Evolutionary conservation across 495 filamentous ascomycete species (phyloP).

Genomic region (Cercophora samala): DNA sequence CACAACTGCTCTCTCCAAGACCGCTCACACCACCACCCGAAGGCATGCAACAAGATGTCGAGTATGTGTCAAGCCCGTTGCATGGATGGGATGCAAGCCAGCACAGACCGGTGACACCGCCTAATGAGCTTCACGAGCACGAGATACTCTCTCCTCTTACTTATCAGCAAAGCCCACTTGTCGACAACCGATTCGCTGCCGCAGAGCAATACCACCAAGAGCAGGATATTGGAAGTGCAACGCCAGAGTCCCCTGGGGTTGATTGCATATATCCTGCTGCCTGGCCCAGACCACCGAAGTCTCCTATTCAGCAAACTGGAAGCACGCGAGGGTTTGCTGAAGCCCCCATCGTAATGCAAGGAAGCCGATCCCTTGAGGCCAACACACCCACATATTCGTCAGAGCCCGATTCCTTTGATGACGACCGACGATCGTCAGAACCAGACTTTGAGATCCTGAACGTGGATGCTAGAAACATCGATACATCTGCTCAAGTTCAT

Average conservation of each 20-base stretch:
- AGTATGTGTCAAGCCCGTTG: not conserved
- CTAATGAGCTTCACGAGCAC: not conserved
- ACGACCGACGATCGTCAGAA: not conserved
- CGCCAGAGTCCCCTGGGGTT: not conserved
- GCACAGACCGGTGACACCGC: constrained; percentile 10
- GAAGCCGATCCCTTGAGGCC: not conserved
- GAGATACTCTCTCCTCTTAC: constrained; percentile 7
- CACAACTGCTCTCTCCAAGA: constrained; percentile 11
- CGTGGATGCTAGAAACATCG: not conserved
- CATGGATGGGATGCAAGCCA: constrained; percentile 13
- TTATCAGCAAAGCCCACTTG: not conserved
- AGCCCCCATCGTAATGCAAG: not conserved
- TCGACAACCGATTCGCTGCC: not conserved
- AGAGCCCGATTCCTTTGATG: not conserved
- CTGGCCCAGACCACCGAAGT: not conserved
- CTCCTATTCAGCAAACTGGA: not conserved
- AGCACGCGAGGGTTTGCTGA: not conserved
- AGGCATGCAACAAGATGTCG: not conserved
- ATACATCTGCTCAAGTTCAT: not conserved
- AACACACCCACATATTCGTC: not conserved
- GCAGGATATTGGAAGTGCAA: too few species aligned
- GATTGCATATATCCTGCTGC: not conserved
- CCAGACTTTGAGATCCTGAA: not conserved
- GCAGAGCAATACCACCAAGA: not conserved
- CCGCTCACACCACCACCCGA: constrained; percentile 9